Evolutionary conservation across 441 rosid genomes (phyloP), one percentile per base, ranked within the genome.

Genomic region (Brassica hybrid): DNA sequence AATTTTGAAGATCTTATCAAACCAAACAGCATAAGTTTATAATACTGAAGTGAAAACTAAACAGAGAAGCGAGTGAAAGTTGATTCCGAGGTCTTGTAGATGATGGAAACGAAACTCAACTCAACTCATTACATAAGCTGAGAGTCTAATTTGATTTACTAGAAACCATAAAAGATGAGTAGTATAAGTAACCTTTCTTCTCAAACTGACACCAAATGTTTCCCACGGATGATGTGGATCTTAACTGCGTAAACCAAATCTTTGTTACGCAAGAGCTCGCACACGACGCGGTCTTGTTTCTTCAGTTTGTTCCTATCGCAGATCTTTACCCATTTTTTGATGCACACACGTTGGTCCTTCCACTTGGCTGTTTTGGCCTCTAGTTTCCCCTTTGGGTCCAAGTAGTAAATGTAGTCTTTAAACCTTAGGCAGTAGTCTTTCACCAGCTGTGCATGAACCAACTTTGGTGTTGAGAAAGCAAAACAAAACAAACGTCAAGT

Each of bases 381-480:
- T 1, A 77, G 13, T 19, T 1, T 48, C 48, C 72, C 76, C 0
- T 16, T 66, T 43, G 58, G 19, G 34, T 78, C 73, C 1, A 67
- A 59, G 73, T 72, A 78, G 57, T 1, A 0, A 7, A 72, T 19
- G 6, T 5, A 1, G 8, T 66, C 34, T 32, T 21, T 13, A 67
- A 78, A 78, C 34, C 6, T 67, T 3, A 78, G 41, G 48, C 66
- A 14, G 45, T 72, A 66, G 69, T 78, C 65, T 66, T 72, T 72
- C 21, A 78, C 81, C 23, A 72, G 6, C 23, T 72, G 77, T 72
- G 77, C 30, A 78, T 16, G 81, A 78, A 78, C 69, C 48, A 78
- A 7, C 81, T 78, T 36, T 7, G 2, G 57, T 45, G 23, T 13
- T 14, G 13, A 30, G 21, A 32, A 45, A 10, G 6, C 4, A n/a